Percentiles rank a stretch among this genome's conserved stretches.
These are phyloP conservation scores for Aspergillus jensenii DNA, from an alignment of 2,329 filamentous ascomycete genomes.

Conservation along the genomic window DNA sequence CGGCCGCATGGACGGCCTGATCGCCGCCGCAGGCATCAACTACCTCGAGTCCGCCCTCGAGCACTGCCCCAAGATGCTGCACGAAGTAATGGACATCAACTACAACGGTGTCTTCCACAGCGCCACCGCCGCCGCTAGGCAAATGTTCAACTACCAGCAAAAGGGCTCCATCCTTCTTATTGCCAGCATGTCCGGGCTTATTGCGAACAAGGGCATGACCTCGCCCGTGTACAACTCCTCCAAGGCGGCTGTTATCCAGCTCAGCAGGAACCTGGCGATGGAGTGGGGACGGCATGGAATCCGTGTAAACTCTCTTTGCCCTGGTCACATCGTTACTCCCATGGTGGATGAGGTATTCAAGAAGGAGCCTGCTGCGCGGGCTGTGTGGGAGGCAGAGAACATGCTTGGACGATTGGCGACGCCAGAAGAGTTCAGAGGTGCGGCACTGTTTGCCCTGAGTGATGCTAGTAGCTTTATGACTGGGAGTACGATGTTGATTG, in stretches of 20 bases:
- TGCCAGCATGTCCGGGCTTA: conserved; percentile 52
- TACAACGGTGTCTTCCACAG: conserved; percentile 51
- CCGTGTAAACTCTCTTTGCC: conserved; percentile 55
- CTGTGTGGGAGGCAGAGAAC: conserved; percentile 47
- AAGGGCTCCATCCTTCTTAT: conserved; percentile 51
- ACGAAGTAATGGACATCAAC: conserved; percentile 50
- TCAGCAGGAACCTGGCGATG: conserved; percentile 52
- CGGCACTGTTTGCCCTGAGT: conserved; percentile 66
- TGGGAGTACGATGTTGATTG: conserved; percentile 66
- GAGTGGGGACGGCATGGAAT: conserved; percentile 55
- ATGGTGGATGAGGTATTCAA: conserved; percentile 83
- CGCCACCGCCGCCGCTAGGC: conserved; percentile 48
- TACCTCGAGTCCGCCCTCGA: conserved; percentile 43
- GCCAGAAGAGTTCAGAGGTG: conserved; percentile 62
- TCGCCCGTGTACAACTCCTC: conserved; percentile 53
- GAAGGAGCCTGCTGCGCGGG: conserved; percentile 63
- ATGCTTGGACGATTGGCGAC: conserved; percentile 56
- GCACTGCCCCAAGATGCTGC: conserved; percentile 40
- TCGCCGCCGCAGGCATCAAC: conserved; percentile 46
- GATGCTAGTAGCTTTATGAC: conserved; percentile 72
- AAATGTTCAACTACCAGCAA: conserved; percentile 52
- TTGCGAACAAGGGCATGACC: conserved; percentile 50
- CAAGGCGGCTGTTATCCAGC: conserved; percentile 56
- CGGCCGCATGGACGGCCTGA: conserved; percentile 40
- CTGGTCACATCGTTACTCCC: conserved; percentile 58